These are phyloP conservation scores for Cercospora janseana DNA, from an alignment of 2,329 filamentous ascomycete genomes.

Conservation along the genomic window DNA sequence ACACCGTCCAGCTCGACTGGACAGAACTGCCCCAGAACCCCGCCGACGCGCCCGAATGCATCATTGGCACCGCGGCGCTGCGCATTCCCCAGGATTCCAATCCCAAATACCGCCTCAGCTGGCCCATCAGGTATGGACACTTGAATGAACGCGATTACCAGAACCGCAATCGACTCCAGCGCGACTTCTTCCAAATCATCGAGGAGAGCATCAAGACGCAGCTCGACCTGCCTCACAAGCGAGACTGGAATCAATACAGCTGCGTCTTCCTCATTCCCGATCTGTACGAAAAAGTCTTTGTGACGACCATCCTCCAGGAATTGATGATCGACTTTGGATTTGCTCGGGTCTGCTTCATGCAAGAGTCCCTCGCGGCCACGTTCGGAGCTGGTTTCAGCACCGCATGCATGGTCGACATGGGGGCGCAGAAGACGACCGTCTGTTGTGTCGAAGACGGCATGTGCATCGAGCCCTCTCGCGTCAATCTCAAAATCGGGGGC, in stretches of 20 bases:
- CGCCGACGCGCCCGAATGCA: slow-evolving; percentile 66
- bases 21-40: slow-evolving; percentile 69
- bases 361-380: slow-evolving; percentile 90
- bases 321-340: slow-evolving; percentile 89
- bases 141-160: slow-evolving; percentile 88
- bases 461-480: slow-evolving; percentile 86
- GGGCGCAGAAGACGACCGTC: slow-evolving; percentile 94
- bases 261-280: slow-evolving; percentile 98
- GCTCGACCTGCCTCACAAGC: slow-evolving; percentile 71
- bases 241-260: slow-evolving; percentile 84
- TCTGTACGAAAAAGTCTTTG: slow-evolving; percentile 90
- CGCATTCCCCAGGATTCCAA: slow-evolving; percentile 85
- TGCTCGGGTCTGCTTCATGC: slow-evolving; percentile 84
- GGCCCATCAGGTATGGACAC: slow-evolving; percentile 83
- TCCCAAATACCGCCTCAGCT: slow-evolving; percentile 87
- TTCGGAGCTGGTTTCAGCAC: slow-evolving; percentile 94
- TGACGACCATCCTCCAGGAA: slow-evolving; percentile 79
- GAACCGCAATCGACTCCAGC: slow-evolving; percentile 73
- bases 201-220: slow-evolving; percentile 86
- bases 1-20: slow-evolving; percentile 91
- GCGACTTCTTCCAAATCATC: slow-evolving; percentile 83
- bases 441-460: slow-evolving; percentile 97
- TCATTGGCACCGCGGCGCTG: slow-evolving; percentile 77
- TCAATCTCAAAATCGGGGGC: slow-evolving; percentile 93
- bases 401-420: slow-evolving; percentile 92